Conservation (phyloP, 1,284 basidiomycete species). For the Leccinum huronense region DNA sequence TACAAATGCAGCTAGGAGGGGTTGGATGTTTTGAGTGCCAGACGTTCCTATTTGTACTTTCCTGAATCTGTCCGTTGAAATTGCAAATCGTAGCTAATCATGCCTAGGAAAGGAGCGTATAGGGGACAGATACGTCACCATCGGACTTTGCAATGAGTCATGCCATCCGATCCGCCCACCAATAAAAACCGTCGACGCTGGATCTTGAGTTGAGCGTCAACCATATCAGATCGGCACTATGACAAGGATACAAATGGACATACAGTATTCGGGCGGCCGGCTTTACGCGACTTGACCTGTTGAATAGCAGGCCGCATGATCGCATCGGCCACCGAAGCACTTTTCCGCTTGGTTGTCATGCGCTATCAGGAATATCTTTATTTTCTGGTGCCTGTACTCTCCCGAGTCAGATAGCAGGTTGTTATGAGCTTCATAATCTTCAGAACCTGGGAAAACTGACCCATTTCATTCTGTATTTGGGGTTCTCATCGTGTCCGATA, state of each 20-base stretch:
- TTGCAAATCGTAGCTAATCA: slow-evolving; percentile 2
- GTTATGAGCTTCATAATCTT: neutral
- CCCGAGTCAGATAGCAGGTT: neutral
- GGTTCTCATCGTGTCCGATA: neutral
- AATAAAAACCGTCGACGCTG: neutral
- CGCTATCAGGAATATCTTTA: neutral
- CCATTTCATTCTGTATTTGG: neutral
- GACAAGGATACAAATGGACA: neutral
- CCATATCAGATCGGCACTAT: neutral
- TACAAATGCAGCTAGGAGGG: slow-evolving; percentile 1
- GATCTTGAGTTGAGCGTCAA: neutral
- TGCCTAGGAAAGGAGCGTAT: slow-evolving; percentile 9
- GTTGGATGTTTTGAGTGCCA: neutral
- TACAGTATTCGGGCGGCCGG: slow-evolving; percentile 5
- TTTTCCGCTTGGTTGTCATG: neutral
- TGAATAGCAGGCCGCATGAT: neutral
- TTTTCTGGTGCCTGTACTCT: neutral
- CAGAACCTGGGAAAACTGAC: neutral
- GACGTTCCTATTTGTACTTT: slow-evolving; percentile 15
- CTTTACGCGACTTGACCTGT: neutral
- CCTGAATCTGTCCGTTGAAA: neutral
- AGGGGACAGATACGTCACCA: slow-evolving; percentile 13
- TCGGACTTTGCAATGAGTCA: slow-evolving; percentile 2
- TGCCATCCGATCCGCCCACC: neutral
- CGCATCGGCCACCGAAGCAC: slow-evolving; percentile 8